These are phyloP conservation scores for Poronia punctata DNA, from an alignment of 495 filamentous ascomycete species.

Conservation along the genomic window DNA sequence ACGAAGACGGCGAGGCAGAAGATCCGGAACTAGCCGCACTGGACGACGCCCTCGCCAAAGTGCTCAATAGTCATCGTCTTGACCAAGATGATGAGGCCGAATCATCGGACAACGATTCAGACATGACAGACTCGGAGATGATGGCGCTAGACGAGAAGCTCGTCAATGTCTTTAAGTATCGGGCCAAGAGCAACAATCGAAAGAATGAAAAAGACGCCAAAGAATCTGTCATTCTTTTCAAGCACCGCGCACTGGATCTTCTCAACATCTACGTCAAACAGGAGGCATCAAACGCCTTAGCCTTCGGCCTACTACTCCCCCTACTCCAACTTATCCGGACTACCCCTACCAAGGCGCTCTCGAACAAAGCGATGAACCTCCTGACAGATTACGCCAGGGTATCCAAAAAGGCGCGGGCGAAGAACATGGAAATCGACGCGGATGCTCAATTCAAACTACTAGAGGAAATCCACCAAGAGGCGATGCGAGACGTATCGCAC, in stretches of 20 bases:
- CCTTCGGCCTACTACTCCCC: slow-evolving; percentile 63
- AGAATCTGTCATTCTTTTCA: slow-evolving; percentile 89
- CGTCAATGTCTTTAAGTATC: slow-evolving; percentile 73
- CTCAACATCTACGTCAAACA: slow-evolving; percentile 81
- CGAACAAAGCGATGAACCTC: slow-evolving; percentile 61
- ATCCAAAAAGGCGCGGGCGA: slow-evolving; percentile 49
- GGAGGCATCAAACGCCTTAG: slow-evolving; percentile 56
- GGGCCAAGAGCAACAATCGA: slow-evolving; percentile 46
- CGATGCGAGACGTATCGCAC: slow-evolving; percentile 49
- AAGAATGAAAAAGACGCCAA: slow-evolving; percentile 82
- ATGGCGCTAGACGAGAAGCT: slow-evolving; percentile 77
- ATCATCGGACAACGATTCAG: slow-evolving; percentile 52
- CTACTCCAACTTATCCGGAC: slow-evolving; percentile 36
- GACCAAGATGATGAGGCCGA: slow-evolving; percentile 48
- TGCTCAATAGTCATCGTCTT: slow-evolving; percentile 57
- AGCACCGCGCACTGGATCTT: slow-evolving; percentile 83
- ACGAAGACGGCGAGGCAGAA: slow-evolving; percentile 31
- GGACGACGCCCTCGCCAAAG: slow-evolving; percentile 70
- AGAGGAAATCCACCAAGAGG: slow-evolving; percentile 63
- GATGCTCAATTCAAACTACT: slow-evolving; percentile 51
- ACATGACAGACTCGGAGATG: slow-evolving; percentile 96
- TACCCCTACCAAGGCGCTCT: slow-evolving; percentile 63
- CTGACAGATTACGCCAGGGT: slow-evolving; percentile 64
- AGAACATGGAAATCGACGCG: slow-evolving; percentile 26
- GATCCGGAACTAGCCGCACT: slow-evolving; percentile 47